Evolutionary conservation across 257 asterid species (phyloP).

Genomic region (Plectranthus barbatus): DNA sequence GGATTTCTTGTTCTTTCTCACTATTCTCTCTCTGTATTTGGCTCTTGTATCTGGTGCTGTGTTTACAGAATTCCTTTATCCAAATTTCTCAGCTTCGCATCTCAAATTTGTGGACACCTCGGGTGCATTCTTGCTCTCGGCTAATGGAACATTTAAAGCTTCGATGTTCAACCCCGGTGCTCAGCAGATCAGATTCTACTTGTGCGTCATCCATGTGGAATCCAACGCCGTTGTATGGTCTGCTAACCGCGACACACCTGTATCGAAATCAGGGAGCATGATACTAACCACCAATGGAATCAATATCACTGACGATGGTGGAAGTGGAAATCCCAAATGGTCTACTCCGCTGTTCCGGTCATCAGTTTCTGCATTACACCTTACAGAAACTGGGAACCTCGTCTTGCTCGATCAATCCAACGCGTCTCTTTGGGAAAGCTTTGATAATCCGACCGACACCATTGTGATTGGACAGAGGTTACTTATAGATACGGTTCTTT

Average conservation of each 20-base stretch:
- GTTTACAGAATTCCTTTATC: slow-evolving; percentile 39
- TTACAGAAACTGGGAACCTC: slow-evolving; percentile 56
- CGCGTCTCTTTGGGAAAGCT: slow-evolving; percentile 60
- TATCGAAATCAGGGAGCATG: slow-evolving; percentile 35
- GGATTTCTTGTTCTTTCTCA: slow-evolving; percentile 32
- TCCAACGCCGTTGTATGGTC: slow-evolving; percentile 59
- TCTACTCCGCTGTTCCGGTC: slow-evolving; percentile 35
- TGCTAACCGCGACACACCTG: slow-evolving; percentile 55
- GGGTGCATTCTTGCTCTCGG: slow-evolving; percentile 51
- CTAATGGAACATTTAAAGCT: slow-evolving; percentile 47
- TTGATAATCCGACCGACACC: slow-evolving; percentile 48
- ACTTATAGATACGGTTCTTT: slow-evolving; percentile 18
- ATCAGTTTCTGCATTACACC: slow-evolving; percentile 26
- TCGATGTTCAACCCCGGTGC: slow-evolving; percentile 37
- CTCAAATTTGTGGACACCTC: slow-evolving; percentile 21
- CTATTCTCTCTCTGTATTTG: slow-evolving; percentile 10
- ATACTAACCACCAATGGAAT: slow-evolving; percentile 33
- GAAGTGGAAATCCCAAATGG: slow-evolving; percentile 38
- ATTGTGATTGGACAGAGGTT: slow-evolving; percentile 52
- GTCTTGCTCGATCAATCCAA: slow-evolving; percentile 45
- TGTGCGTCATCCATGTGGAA: slow-evolving; percentile 46
- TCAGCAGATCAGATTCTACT: slow-evolving; percentile 36
- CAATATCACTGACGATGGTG: slow-evolving; percentile 23
- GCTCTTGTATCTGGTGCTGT: slow-evolving; percentile 13
- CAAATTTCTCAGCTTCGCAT: slow-evolving; percentile 47